A percentile compares a stretch with the other conserved stretches of the same genome.
Evolutionary conservation across 1,139 yeast genomes (phyloP).

Genomic region (Zygoascus sp.): DNA sequence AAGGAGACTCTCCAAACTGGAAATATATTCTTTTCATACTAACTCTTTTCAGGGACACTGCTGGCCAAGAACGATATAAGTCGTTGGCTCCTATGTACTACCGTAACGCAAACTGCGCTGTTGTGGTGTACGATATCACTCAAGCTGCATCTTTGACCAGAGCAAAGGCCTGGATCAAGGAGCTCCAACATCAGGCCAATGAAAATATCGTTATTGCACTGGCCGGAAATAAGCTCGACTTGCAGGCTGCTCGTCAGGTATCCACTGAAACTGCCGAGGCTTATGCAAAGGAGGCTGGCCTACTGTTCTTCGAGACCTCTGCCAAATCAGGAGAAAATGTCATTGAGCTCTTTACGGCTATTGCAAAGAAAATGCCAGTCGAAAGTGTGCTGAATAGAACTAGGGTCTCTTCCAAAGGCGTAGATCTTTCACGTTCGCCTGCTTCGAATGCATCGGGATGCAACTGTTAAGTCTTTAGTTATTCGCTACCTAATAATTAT

Average conservation of each 20-base stretch:
- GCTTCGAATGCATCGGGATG: conserved; percentile 29
- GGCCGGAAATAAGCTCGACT: conserved; percentile 79
- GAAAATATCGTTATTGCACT: conserved; percentile 80
- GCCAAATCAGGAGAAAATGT: conserved; percentile 90
- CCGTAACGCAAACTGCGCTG: conserved; percentile 81
- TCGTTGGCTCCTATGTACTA: conserved; percentile 89
- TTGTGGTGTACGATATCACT: conserved; percentile 74
- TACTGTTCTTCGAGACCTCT: conserved; percentile 85
- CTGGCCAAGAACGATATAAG: conserved; percentile 90
- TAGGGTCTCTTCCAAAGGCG: conserved; percentile 33
- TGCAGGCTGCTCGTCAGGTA: conserved; percentile 50
- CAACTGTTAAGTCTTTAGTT: conserved; percentile 25
- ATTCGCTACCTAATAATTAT: not conserved
- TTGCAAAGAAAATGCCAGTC: conserved; percentile 50
- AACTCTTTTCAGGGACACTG: conserved; percentile 65
- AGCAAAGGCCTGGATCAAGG: conserved; percentile 96
- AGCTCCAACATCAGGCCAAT: conserved; percentile 83
- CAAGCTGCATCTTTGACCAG: conserved; percentile 66
- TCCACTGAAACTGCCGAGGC: conserved; percentile 49
- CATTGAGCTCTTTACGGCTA: conserved; percentile 70
- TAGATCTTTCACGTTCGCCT: conserved; percentile 28
- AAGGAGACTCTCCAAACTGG: too few relatives aligned
- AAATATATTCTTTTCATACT: not conserved
- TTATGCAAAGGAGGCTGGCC: conserved; percentile 67
- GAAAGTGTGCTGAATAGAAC: conserved; percentile 32